These are phyloP conservation scores for Huntiella savannae DNA, from an alignment of 2,329 filamentous ascomycete species.

Conservation along the genomic window DNA sequence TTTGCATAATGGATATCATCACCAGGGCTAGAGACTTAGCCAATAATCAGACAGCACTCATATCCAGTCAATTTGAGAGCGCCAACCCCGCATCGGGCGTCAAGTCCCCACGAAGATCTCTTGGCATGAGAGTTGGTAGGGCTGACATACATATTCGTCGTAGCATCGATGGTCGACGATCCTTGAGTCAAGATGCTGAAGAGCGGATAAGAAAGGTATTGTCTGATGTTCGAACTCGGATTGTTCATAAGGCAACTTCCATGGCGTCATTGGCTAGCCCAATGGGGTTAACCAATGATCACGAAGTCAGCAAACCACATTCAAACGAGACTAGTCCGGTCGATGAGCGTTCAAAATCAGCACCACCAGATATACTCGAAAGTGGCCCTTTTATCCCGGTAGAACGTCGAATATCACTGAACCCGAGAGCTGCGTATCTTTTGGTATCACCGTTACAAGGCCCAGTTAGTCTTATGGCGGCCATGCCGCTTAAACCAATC, in stretches of 20 bases:
- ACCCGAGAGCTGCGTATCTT: slow-evolving; percentile 30
- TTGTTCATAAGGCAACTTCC: slow-evolving; percentile 16
- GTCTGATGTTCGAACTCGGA: slow-evolving; percentile 26
- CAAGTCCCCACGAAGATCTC: slow-evolving; percentile 14
- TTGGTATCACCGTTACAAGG: slow-evolving; percentile 50
- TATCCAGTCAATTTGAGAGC: slow-evolving; percentile 20
- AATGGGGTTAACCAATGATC: neutral
- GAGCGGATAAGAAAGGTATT: slow-evolving; percentile 29
- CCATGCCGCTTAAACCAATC: slow-evolving; percentile 29
- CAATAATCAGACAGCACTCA: slow-evolving; percentile 35
- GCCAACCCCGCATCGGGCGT: slow-evolving; percentile 16
- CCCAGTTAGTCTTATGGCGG: slow-evolving; percentile 39
- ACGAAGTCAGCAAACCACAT: neutral
- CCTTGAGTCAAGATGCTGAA: slow-evolving; percentile 26
- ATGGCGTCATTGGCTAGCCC: neutral
- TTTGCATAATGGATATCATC: slow-evolving; percentile 48
- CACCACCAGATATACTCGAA: too few species aligned
- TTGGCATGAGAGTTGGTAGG: slow-evolving; percentile 31
- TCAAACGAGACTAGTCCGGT: too few species aligned
- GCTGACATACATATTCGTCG: slow-evolving; percentile 25
- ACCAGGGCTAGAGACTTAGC: slow-evolving; percentile 51
- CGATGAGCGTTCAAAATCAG: too few species aligned
- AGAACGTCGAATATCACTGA: too few species aligned
- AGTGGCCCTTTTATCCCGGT: too few species aligned
- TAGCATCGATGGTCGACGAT: slow-evolving; percentile 21